A percentile compares a stretch with the other conserved stretches of the same genome.
These are phyloP conservation scores for Starmerella apis DNA, from an alignment of 805 yeast genomes.

Conservation along the genomic window DNA sequence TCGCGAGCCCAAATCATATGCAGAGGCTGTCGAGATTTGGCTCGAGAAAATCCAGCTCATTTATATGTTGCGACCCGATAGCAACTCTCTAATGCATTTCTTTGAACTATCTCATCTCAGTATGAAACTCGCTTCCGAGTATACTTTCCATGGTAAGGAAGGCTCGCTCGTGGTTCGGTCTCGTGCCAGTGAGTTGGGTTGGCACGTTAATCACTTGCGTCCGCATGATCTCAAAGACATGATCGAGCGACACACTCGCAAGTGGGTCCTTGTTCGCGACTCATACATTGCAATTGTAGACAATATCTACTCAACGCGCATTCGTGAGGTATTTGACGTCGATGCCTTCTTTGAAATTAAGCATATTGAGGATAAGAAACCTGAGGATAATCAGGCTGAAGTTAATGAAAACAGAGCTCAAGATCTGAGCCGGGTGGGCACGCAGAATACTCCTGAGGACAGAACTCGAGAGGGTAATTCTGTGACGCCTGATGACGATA, in stretches of 20 bases:
- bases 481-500: background rate
- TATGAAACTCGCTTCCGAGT: constrained; percentile 69
- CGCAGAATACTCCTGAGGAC: too few relatives aligned
- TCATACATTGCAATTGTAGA: constrained; percentile 80
- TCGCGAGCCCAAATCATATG: constrained; percentile 8
- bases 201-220: constrained; percentile 86
- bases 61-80: constrained; percentile 64
- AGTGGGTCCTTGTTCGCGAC: constrained; percentile 83
- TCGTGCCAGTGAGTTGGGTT: constrained; percentile 79
- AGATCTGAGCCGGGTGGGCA: too few relatives aligned
- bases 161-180: constrained; percentile 74
- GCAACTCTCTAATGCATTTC: constrained; percentile 73
- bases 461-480: background rate
- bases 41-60: constrained; percentile 49
- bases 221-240: constrained; percentile 71
- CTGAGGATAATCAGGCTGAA: background rate
- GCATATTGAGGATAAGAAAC: constrained; percentile 15
- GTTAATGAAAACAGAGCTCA: background rate
- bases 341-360: constrained; percentile 58
- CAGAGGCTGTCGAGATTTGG: constrained; percentile 48
- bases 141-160: constrained; percentile 75
- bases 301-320: constrained; percentile 74
- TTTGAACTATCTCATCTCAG: constrained; percentile 86
- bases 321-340: constrained; percentile 83
- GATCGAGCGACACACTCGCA: constrained; percentile 81